phyloP scores from a whole-genome alignment of 441 rosid genomes.

The Eruca vesicaria region DNA sequence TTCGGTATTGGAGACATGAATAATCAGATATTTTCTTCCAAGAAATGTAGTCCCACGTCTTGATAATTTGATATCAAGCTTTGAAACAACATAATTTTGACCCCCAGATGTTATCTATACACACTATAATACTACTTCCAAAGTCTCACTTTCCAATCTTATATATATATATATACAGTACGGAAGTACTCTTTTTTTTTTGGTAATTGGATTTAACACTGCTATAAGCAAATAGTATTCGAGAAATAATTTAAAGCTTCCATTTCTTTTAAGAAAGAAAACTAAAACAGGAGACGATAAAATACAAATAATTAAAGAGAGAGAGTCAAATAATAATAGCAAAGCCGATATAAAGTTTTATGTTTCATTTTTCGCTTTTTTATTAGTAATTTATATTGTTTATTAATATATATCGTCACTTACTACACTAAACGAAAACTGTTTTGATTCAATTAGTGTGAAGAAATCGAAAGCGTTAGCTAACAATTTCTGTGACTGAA shows the following conservation, averaged over 20 bases:
- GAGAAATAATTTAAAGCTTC: neutral
- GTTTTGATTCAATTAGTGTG: neutral
- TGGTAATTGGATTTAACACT: neutral
- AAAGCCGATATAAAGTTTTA: conserved; percentile 7
- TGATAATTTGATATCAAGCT: conserved; percentile 19
- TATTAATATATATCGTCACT: neutral
- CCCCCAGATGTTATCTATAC: conserved; percentile 13
- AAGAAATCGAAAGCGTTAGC: conserved; percentile 23
- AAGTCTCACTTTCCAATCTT: neutral
- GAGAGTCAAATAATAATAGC: neutral
- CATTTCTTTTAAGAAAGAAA: neutral
- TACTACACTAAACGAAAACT: neutral
- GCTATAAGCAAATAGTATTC: neutral
- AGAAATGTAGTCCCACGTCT: conserved; percentile 27
- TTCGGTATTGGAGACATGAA: conserved; percentile 12
- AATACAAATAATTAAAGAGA: neutral
- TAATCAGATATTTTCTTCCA: conserved; percentile 13
- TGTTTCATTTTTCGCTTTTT: neutral
- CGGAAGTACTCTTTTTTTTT: neutral
- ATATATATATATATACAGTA: neutral
- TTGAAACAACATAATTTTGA: conserved; percentile 27
- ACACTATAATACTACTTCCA: neutral
- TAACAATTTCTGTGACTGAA: conserved; percentile 17
- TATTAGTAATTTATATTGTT: neutral
- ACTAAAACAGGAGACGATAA: neutral